Evolutionary conservation across 768 basidiomycete species (phyloP), one percentile per base, ranked within the genome.

Genomic region (Russula lepida): DNA sequence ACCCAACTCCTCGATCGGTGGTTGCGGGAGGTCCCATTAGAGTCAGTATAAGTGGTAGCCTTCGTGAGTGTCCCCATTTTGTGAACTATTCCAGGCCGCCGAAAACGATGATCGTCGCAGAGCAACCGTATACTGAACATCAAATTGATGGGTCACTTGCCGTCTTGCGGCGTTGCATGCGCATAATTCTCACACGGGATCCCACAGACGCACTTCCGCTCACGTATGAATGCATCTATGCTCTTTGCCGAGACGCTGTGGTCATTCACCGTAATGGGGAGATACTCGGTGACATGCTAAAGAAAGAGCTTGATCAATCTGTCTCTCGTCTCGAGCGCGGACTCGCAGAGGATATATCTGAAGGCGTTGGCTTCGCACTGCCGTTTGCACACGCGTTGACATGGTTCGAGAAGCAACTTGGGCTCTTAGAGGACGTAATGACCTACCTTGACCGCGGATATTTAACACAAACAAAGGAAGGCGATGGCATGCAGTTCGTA

Each of bases 391-490:
- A 73, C 11, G 71, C 73, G 1, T 85, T 83, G 68, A 74, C 75
- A 27, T 86, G 85, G 84, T 90, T 86, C 47, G 82, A 86, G 64
- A 71, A 71, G 35, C 78, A 81, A 69, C 77, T 89, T 64, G 87
- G 71, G 83, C 78, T 51, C 19, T 43, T 59, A 44, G 12, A 48
- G 41, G 53, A 41, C 27, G 54, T 60, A 9, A 58, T 64, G 37
- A 55, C 35, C 9, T 35, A 30, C 21, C 35, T 52, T 17, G 55
- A 46, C 61, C 58, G 59, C 56, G 54, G 44, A 15, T 56, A 17
- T 48, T 5, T 61, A 33, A 9, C 25, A 27, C 60, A 62, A 32
- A 54, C 53, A 32, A 54, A 21, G 23, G 25, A 64, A 89, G 87
- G 71, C 71, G 74, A 66, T 11, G 53, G 79, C 75, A 59, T 56